These are phyloP conservation scores for Trichoderma reesei DNA, from an alignment of 495 filamentous ascomycete species.

Conservation along the genomic window DNA sequence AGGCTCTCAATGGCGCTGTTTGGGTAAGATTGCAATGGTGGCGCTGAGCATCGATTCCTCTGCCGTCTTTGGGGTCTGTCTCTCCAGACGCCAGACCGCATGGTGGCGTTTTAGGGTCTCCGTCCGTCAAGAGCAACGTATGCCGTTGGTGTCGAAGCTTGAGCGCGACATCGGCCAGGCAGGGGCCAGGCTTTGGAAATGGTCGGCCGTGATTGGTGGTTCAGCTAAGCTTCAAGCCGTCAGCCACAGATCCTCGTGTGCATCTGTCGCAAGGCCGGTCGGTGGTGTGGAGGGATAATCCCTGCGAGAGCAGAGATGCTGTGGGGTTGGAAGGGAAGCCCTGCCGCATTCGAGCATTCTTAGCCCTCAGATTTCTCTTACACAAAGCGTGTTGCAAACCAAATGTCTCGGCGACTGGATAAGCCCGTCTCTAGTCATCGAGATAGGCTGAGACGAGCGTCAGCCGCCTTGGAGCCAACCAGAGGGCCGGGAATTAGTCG, in stretches of 20 bases:
- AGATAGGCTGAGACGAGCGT: constrained; percentile 8
- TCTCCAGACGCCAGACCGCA: background rate
- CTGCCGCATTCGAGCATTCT: constrained; percentile 4
- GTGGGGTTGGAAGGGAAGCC: background rate
- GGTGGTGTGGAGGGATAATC: background rate
- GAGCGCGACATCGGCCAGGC: constrained; percentile 8
- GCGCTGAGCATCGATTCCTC: background rate
- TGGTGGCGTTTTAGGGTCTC: background rate
- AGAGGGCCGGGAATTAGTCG: constrained; percentile 3
- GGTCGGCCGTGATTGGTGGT: background rate
- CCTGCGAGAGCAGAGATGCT: background rate
- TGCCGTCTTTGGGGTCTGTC: background rate
- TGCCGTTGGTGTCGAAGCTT: constrained; percentile 1
- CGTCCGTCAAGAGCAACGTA: background rate
- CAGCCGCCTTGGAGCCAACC: constrained; percentile 1
- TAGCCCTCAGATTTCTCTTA: constrained; percentile 5
- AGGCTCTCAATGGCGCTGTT: background rate
- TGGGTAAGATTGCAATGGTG: background rate
- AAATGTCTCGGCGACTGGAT: constrained; percentile 6
- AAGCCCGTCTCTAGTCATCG: background rate
- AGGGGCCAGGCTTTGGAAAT: background rate
- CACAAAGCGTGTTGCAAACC: constrained; percentile 7
- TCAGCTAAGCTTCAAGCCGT: constrained; percentile 1
- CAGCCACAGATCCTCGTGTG: constrained; percentile 8
- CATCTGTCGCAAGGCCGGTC: constrained; percentile 2